Conservation (phyloP, 2,329 filamentous ascomycete genomes). For the Stagonosporopsis rhizophila region DNA sequence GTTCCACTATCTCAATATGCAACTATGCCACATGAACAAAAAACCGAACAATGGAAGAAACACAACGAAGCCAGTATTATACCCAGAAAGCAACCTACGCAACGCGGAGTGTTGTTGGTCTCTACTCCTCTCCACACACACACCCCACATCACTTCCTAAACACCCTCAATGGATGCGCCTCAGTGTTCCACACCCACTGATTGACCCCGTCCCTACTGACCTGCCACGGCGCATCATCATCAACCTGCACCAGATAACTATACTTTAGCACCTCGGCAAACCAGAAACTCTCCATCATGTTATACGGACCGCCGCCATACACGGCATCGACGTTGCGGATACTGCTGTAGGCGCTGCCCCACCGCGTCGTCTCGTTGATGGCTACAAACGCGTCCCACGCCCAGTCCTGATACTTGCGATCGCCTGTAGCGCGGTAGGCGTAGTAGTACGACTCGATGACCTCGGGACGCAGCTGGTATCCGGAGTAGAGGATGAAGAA, state of each 20-base stretch:
- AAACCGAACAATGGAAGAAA: not conserved
- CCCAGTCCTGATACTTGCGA: conserved; percentile 79
- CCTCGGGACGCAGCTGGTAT: conserved; percentile 80
- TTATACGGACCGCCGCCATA: conserved; percentile 69
- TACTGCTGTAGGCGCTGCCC: conserved; percentile 70
- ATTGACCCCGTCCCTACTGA: conserved; percentile 58
- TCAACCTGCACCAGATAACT: conserved; percentile 72
- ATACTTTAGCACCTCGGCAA: conserved; percentile 89
- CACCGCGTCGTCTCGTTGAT: conserved; percentile 70
- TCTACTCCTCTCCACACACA: not conserved
- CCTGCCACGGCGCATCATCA: conserved; percentile 66
- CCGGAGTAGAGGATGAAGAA: conserved; percentile 70
- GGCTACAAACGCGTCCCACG: conserved; percentile 77
- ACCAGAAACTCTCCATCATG: conserved; percentile 86
- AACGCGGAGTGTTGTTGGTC: not conserved
- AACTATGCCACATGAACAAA: not conserved
- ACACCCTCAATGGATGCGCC: conserved; percentile 65
- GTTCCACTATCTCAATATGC: not conserved
- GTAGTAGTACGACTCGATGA: conserved; percentile 86
- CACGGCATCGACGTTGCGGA: conserved; percentile 69
- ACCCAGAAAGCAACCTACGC: not conserved
- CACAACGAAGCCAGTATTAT: not conserved
- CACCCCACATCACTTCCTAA: conserved; percentile 10
- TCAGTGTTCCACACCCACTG: conserved; percentile 70
- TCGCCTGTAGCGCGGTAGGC: conserved; percentile 82